Base-by-base conservation (phyloP, 2,329 filamentous ascomycete genomes). In the Paraconiothyrium sp. region DNA sequence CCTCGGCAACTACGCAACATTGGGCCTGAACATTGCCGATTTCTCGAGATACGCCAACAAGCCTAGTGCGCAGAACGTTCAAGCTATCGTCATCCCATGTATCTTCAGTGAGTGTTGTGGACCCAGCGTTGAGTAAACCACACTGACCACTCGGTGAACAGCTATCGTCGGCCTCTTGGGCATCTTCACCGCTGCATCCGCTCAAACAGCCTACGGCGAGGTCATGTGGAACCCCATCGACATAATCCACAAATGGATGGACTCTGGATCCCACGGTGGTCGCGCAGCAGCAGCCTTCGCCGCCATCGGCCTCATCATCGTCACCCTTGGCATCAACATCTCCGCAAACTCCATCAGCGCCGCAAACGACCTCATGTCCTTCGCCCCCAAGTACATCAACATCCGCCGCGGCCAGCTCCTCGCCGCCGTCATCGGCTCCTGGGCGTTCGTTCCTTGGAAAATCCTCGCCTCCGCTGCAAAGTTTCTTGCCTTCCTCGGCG, bases 391-490 rank as follows among this genome's bases (percentile, higher is more conserved):
- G 34, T 73, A 72, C 62, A 67, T 73, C 61, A 70, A 73, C 60
- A 72, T 73, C 51, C 65, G 68, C 11, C 69, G 70, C 22, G 70
- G 70, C 10, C 75, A 77, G 34, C 60, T 79, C 11, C 67, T 79
- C 22, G 74, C 75, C 32, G 78, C 77, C 6, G 55, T 78, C 51
- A 73, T 79, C 39, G 76, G 77, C 30, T 69, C 71, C 54, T 78
- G 77, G 76, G 74, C 68, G n/a, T 77, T 76, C 55, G 76, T 79
- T 3, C 76, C 76, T 52, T 79, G 77, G 77, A 77, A 78, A 60
- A 77, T 78, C 47, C 71, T 78, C 9, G 72, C 71, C 4, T 76
- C 71, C 1, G 73, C 75, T 7, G 68, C 70, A 8, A 76, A 73
- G 52, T 79, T 80, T 66, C 68, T 80, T 22, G 66, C 72, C 43